These are phyloP conservation scores for Dryas drummondii DNA, from an alignment of 306 rosid genomes.

Conservation along the genomic window DNA sequence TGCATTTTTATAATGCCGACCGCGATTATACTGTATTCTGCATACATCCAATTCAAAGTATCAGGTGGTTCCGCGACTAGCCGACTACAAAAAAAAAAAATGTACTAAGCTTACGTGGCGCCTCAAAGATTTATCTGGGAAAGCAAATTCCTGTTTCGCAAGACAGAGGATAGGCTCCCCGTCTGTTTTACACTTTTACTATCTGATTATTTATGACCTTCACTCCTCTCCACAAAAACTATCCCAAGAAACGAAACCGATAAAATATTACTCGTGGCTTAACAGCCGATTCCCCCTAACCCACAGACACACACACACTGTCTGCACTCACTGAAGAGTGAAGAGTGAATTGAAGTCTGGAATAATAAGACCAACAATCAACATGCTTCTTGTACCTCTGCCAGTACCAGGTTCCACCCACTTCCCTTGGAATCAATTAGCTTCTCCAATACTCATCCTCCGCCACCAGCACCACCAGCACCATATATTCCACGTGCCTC, in stretches of 20 bases:
- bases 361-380: not conserved
- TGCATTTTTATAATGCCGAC: not conserved
- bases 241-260: not conserved
- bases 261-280: not conserved
- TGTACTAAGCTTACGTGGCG: not conserved
- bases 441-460: constrained; percentile 33
- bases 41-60: too few species aligned
- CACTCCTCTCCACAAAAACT: constrained; percentile 2
- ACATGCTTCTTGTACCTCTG: constrained; percentile 42
- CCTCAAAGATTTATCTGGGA: not conserved
- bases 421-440: constrained; percentile 30
- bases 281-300: not conserved
- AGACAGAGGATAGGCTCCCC: not conserved
- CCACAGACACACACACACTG: not conserved
- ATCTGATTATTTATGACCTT: not conserved
- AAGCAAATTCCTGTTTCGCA: not conserved
- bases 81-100: not conserved
- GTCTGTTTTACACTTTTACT: too few species aligned
- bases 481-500: constrained; percentile 25
- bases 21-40: too few species aligned
- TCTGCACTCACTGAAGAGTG: too few species aligned
- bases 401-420: constrained; percentile 35
- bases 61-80: not conserved
- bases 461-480: constrained; percentile 37
- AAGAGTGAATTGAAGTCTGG: too few species aligned